Conservation (phyloP, 345 rosid genomes). For the Adansonia digitata region DNA sequence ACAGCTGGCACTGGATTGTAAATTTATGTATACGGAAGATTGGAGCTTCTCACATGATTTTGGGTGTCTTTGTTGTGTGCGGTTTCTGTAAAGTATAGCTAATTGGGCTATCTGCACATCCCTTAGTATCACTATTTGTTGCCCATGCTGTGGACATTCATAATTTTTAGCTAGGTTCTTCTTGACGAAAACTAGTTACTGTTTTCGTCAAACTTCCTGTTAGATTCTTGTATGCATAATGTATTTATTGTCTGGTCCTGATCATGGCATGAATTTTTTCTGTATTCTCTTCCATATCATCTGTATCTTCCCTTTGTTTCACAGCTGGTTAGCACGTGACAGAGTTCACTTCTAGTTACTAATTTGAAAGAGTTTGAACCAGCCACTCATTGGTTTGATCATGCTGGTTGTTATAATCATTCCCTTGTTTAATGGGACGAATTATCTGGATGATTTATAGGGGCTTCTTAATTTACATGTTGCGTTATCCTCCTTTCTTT, state of each 20-base stretch:
- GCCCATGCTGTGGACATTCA: conserved; percentile 26
- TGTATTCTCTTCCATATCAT: neutral
- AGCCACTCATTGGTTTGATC: neutral
- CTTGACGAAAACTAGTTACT: conserved; percentile 11
- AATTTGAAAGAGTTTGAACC: neutral
- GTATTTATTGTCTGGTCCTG: neutral
- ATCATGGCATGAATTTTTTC: neutral
- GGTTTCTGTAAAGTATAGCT: conserved; percentile 45
- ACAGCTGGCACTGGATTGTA: conserved; percentile 44
- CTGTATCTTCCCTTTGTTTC: neutral
- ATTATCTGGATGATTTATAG: neutral
- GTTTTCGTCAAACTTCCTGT: conserved; percentile 6
- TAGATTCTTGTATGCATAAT: conserved; percentile 18
- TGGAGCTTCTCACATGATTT: conserved; percentile 34
- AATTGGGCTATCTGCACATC: conserved; percentile 45
- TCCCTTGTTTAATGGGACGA: neutral
- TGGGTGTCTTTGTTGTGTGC: conserved; percentile 32
- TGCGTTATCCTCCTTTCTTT: neutral
- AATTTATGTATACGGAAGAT: conserved; percentile 45
- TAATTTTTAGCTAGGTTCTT: conserved; percentile 24
- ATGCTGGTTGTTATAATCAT: neutral
- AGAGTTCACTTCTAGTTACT: neutral
- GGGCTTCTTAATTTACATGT: neutral
- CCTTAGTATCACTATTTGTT: conserved; percentile 29
- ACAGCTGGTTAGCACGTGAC: neutral